Evolutionary conservation across 2,329 filamentous ascomycete genomes (phyloP), one percentile per base, ranked within the genome.

Genomic region (Elsinoe perseae): DNA sequence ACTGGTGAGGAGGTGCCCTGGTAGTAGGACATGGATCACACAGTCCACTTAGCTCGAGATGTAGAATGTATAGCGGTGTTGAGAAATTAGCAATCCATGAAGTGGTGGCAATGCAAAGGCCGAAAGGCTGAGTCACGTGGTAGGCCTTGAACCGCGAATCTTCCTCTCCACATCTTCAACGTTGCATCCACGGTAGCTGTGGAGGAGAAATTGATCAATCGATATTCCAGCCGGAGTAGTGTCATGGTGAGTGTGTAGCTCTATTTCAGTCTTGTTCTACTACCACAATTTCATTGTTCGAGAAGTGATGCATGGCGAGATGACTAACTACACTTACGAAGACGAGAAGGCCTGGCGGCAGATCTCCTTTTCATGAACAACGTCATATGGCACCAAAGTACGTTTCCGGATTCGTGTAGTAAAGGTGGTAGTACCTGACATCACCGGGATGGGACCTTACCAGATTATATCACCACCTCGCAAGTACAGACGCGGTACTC

Each of bases 1-100:
- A 68, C 68, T 60, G 69, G 70, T 8, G 61, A 63, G 34, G 60
- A 64, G 58, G 64, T 70, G 16, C 65, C 68, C 40, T 72, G 69
- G 69, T 72, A 61, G 18, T 44, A 4, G 10, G 12, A 14, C 4
- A 12, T 14, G 12, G 4, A 14, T n/a, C 32, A 36, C n/a, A 36
- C n/a, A 14, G 32, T 6, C 4, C n/a, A n/a, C n/a, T n/a, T n/a
- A n/a, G n/a, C n/a, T n/a, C n/a, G n/a, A n/a, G n/a, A n/a, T n/a
- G n/a, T n/a, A n/a, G n/a, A n/a, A n/a, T n/a, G n/a, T 36, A 36
- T 5, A 36, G 3, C 10, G 9, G 12, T 5, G 12, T 36, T 14
- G 4, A 36, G 32, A 3, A 5, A 7, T 9, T 36, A 14, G 4
- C n/a, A 6, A 14, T 3, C 12, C 32, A 7, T 14, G 10, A 14